Base-by-base conservation (phyloP, 2,329 filamentous ascomycete species). In the Fusarium sp. region DNA sequence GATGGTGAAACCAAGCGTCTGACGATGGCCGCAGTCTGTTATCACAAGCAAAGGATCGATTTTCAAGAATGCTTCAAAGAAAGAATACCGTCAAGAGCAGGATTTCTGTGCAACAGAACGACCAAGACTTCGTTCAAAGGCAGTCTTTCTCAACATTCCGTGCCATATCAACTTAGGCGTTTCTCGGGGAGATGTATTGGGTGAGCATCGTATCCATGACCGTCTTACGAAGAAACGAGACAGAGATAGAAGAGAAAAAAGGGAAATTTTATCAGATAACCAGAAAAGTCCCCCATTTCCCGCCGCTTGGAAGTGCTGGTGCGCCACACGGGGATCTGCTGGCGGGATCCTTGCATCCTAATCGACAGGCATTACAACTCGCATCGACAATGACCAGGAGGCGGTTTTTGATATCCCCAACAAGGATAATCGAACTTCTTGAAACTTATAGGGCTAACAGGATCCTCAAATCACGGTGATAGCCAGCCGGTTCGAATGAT, bases 1-100 rank as follows among this genome's bases (percentile, higher is more conserved):
- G 62, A 78, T 70, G 72, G 73, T 74, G 74, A 70, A 70, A 75
- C 69, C 16, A 71, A 64, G 59, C 65, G 64, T 65, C 70, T 74
- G 24, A 70, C 71, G 22, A 57, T 73, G n/a, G 65, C 51, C 14
- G 51, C 65, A 55, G 66, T 68, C 51, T 59, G 61, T 39, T 59
- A 51, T 56, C 63, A 67, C 65, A 70, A 68, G 42, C 16, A 55
- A 15, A 38, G 50, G 53, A 62, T 36, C 42, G 51, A 57, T 47
- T 7, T 41, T 30, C 31, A 38, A 26, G 14, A 36, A 36, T 59
- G 56, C 28, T 41, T 57, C 36, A 33, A 33, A 39, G 33, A 50
- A 41, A 24, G 30, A 59, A 55, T 33, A 42, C 20, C 53, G 55
- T 26, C 31, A 28, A 61, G 45, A 26, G n/a, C 64, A 75, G 51